A percentile compares a stretch with the other conserved stretches of the same genome.
Conservation (phyloP, 495 filamentous ascomycete genomes). For the Thermochaetoides thermophila region DNA sequence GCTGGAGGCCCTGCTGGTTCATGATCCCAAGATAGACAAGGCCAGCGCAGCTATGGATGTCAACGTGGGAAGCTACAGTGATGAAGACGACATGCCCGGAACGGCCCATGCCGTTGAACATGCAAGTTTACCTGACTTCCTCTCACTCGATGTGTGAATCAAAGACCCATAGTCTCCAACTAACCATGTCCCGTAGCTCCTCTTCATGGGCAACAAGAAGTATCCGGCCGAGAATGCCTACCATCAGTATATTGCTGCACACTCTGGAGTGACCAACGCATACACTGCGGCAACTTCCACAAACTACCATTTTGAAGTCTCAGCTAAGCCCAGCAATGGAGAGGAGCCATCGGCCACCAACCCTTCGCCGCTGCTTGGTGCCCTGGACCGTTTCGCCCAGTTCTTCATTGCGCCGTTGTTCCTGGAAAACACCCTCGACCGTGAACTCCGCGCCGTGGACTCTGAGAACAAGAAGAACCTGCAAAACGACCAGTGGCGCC, state of each 20-base stretch:
- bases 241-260: conserved; percentile 74
- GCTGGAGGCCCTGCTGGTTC: conserved; percentile 87
- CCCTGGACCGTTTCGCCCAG: conserved; percentile 89
- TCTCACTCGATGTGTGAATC: conserved; percentile 3
- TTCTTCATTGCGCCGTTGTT: conserved; percentile 94
- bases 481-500: conserved; percentile 84
- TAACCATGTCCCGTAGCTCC: conserved; percentile 38
- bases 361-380: conserved; percentile 71
- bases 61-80: conserved; percentile 90
- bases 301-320: conserved; percentile 96
- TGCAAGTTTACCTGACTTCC: conserved; percentile 19
- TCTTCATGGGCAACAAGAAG: conserved; percentile 99
- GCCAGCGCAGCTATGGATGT: conserved; percentile 90
- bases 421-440: conserved; percentile 73
- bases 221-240: conserved; percentile 95
- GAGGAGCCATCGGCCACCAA: conserved; percentile 36
- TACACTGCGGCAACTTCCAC: conserved; percentile 89
- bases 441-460: conserved; percentile 85
- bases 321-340: conserved; percentile 48
- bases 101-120: conserved; percentile 81
- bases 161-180: conserved; percentile 1
- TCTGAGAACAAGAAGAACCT: conserved; percentile 99
- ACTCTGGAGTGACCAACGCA: conserved; percentile 87
- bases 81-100: conserved; percentile 81
- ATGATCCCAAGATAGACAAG: conserved; percentile 93